Base-by-base conservation (phyloP, 2,329 filamentous ascomycete species). In the Colletotrichum sojae region DNA sequence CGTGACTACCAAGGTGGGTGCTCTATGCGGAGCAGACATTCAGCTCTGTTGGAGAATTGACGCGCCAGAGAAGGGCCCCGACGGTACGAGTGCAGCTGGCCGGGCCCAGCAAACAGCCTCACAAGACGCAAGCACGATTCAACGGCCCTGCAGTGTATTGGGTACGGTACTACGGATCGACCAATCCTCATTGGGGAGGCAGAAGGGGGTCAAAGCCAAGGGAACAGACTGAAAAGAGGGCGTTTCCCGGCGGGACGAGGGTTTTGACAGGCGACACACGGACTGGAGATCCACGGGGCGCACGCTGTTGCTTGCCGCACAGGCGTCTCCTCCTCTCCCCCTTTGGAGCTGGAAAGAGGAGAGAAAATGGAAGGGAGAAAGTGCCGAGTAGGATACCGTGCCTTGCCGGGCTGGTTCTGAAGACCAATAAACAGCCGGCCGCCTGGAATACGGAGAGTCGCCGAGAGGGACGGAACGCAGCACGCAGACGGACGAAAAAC, bases 231-330 rank as follows among this genome's bases (percentile, higher is more conserved):
- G 22, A 31, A 27, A 52, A 13, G 22, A n/a, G 13, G 49, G 49
- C 39, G 36, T 45, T 27, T 22, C 16, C 39, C n/a, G 27, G 13
- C 59, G 22, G 49, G 59, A 54, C 49, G 59, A 62, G 59, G 39
- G 39, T 31, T 62, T 54, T 62, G 49, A 62, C 59, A 62, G 59
- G 48, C 36, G 22, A 52, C 59, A 62, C 59, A 62, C 59, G 40
- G 59, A 62, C 59, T 54, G 59, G 27, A 61, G 58, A 62, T 62
- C 49, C 59, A 54, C 39, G 36, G 58, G 59, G 22, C 48, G 18
- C 31, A 51, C 43, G 49, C 31, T 36, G 31, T 36, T 48, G 56
- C 10, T 20, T n/a, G 31, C 45, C 31, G 56, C 56, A 59, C 56
- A 49, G 56, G 56, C 56, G 18, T 51, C 45, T 20, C 18, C 16